Percentiles rank a stretch among this genome's conserved stretches.
These are phyloP conservation scores for Zygoascus sp. DNA, from an alignment of 1,139 yeast species.

Conservation along the genomic window DNA sequence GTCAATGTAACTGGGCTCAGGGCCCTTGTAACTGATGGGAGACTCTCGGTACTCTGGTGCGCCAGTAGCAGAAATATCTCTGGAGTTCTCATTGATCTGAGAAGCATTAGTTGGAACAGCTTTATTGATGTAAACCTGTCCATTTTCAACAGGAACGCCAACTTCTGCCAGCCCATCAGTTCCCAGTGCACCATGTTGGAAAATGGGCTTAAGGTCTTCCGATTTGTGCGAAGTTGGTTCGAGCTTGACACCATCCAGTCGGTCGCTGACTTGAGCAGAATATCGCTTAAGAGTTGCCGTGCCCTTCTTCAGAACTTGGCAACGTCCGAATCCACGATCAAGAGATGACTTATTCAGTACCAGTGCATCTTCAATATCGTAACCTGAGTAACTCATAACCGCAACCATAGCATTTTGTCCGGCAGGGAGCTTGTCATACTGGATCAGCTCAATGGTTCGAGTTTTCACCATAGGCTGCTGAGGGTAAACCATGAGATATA, in stretches of 20 bases:
- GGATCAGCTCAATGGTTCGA: slow-evolving; percentile 90
- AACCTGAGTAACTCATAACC: slow-evolving; percentile 98
- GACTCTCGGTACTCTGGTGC: slow-evolving; percentile 70
- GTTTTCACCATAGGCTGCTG: slow-evolving; percentile 99
- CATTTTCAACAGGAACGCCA: slow-evolving; percentile 84
- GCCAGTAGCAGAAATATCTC: slow-evolving; percentile 16
- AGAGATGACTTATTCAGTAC: slow-evolving; percentile 88
- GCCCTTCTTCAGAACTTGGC: slow-evolving; percentile 93
- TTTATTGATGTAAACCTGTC: slow-evolving; percentile 91
- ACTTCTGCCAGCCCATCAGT: slow-evolving; percentile 97
- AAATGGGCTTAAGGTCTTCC: slow-evolving; percentile 55
- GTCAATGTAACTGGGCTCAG: slow-evolving; percentile 92
- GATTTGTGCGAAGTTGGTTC: slow-evolving; percentile 36
- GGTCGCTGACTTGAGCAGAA: slow-evolving; percentile 90
- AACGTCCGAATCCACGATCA: slow-evolving; percentile 96
- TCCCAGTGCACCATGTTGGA: slow-evolving; percentile 82
- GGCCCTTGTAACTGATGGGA: slow-evolving; percentile 87
- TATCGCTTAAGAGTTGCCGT: slow-evolving; percentile 85
- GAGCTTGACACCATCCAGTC: slow-evolving; percentile 84
- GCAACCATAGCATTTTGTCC: slow-evolving; percentile 99
- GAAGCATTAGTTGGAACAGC: slow-evolving; percentile 79
- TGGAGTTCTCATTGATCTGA: slow-evolving; percentile 13
- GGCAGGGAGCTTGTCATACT: slow-evolving; percentile 95
- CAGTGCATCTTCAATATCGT: slow-evolving; percentile 98
- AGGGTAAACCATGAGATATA: slow-evolving; percentile 95